phyloP scores from a whole-genome alignment of 345 rosid species.

The Citrus australasica region DNA sequence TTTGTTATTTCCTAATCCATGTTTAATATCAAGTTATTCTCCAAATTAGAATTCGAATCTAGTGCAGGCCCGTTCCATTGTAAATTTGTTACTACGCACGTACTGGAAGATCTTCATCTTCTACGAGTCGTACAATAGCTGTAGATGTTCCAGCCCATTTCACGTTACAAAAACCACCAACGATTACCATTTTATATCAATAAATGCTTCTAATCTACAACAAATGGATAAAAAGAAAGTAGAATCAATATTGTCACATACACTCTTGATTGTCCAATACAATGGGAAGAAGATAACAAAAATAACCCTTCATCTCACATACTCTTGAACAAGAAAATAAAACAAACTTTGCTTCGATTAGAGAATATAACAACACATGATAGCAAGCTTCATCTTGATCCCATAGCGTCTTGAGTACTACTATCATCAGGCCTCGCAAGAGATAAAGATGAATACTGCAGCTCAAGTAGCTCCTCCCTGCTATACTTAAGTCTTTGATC shows the following conservation, averaged over 20 bases:
- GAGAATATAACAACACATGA: neutral
- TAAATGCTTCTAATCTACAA: too few species aligned
- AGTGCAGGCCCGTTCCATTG: too few species aligned
- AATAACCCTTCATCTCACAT: neutral
- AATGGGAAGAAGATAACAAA: neutral
- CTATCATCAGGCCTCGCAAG: constrained; percentile 6
- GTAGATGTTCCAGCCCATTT: neutral
- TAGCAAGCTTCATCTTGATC: neutral
- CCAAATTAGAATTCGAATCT: too few species aligned
- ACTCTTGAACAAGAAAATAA: neutral
- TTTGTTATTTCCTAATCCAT: too few species aligned
- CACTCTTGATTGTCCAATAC: neutral
- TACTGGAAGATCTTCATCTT: too few species aligned
- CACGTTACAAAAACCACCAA: neutral
- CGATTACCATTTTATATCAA: neutral
- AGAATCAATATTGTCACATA: too few species aligned
- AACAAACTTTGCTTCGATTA: neutral
- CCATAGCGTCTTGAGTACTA: neutral
- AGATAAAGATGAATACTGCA: constrained; percentile 45
- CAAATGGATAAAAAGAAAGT: neutral
- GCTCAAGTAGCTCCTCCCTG: constrained; percentile 57
- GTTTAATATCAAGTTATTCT: too few species aligned
- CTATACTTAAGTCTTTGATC: constrained; percentile 83
- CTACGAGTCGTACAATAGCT: too few species aligned
- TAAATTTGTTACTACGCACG: too few species aligned